Evolutionary conservation across 2,329 filamentous ascomycete genomes (phyloP).

Genomic region (Penicillium sp.): DNA sequence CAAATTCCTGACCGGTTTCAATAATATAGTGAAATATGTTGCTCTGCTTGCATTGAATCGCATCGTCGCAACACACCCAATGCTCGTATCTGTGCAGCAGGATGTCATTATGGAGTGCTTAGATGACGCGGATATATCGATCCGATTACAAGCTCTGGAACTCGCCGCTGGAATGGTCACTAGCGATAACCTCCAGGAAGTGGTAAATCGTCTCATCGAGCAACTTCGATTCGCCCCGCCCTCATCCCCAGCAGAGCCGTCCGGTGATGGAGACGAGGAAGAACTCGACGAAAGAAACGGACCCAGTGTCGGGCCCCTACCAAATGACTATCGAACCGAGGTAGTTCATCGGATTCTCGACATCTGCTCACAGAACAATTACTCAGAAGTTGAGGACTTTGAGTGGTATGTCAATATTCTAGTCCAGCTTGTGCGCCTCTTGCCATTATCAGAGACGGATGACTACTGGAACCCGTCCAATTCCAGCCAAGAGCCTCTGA

Average conservation of each 20-base stretch:
- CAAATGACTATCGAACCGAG: slow-evolving; percentile 82
- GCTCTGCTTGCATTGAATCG: slow-evolving; percentile 93
- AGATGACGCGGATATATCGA: slow-evolving; percentile 93
- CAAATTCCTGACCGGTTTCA: slow-evolving; percentile 10
- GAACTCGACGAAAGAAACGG: background rate
- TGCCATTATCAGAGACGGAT: slow-evolving; percentile 35
- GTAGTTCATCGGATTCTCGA: slow-evolving; percentile 81
- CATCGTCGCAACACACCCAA: slow-evolving; percentile 85
- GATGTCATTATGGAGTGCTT: slow-evolving; percentile 97
- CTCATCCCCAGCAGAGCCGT: slow-evolving; percentile 40
- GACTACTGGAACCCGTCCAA: slow-evolving; percentile 25
- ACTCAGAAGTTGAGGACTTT: slow-evolving; percentile 83
- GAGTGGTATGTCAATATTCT: slow-evolving; percentile 97
- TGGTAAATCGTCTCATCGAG: slow-evolving; percentile 84
- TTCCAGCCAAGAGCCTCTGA: slow-evolving; percentile 15
- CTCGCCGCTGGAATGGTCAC: slow-evolving; percentile 94
- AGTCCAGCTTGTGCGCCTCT: slow-evolving; percentile 77
- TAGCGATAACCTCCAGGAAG: slow-evolving; percentile 77
- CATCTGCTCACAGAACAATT: slow-evolving; percentile 90
- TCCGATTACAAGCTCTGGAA: slow-evolving; percentile 88
- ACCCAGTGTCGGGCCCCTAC: slow-evolving; percentile 58
- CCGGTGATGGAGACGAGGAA: slow-evolving; percentile 7
- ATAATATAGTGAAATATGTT: slow-evolving; percentile 85
- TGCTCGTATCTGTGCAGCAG: slow-evolving; percentile 87
- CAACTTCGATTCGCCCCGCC: slow-evolving; percentile 72